Base-by-base conservation (phyloP, 163 green algal genomes). In the Smithsoniella earleae region DNA sequence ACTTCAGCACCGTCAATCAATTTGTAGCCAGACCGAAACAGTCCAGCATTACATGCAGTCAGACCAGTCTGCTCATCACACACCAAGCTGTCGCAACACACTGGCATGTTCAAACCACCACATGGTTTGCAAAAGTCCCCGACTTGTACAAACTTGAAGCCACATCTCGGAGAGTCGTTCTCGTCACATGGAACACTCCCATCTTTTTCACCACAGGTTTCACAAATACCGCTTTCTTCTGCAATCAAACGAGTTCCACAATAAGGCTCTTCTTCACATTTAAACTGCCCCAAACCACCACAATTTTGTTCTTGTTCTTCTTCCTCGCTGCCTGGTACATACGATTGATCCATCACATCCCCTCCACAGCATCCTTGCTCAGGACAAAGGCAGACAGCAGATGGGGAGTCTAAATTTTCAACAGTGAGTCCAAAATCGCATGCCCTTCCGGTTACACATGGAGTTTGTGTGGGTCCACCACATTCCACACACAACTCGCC, bases 351-450 rank as follows among this genome's bases (percentile, higher is more conserved):
- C 10, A 69, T 34, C 3, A 31, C 20, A 69, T 69, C 58, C 6
- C 43, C 58, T 13, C 0, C 6, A 64, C 25, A 25, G 33, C 58
- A 69, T 30, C 58, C 58, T 16, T 18, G 4, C 6, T 38, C 25
- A 69, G 58, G 58, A 34, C 58, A 69, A 5, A 69, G 5, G 43
- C 58, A 69, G 20, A 69, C 16, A 38, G n/a, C n/a, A n/a, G n/a
- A n/a, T n/a, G n/a, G n/a, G n/a, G n/a, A n/a, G n/a, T n/a, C n/a
- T n/a, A n/a, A n/a, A n/a, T n/a, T n/a, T n/a, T n/a, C n/a, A n/a
- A n/a, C n/a, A n/a, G n/a, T n/a, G n/a, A n/a, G n/a, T n/a, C n/a
- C n/a, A n/a, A n/a, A n/a, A n/a, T n/a, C n/a, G n/a, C n/a, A n/a
- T n/a, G n/a, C n/a, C n/a, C n/a, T n/a, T n/a, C n/a, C n/a, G n/a